Conservation (phyloP, 2,329 filamentous ascomycete genomes). For the Fusarium chuoi region DNA sequence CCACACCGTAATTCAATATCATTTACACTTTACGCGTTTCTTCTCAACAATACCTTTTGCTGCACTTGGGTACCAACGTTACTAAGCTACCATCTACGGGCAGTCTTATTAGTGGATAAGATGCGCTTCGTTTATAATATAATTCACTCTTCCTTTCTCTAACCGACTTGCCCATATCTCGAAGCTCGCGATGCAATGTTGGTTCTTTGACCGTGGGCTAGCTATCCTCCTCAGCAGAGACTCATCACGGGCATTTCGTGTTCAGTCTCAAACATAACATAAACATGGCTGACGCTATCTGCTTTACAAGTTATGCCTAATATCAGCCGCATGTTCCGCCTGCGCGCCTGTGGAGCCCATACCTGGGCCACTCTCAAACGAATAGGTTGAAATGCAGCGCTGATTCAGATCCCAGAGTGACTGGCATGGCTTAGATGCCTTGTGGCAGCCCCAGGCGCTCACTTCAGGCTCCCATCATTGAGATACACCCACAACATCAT, state of each 20-base stretch:
- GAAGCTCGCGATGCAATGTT: background rate
- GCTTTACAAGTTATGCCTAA: constrained; percentile 2
- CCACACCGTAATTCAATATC: constrained; percentile 16
- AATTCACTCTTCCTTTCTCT: constrained; percentile 10
- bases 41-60: background rate
- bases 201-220: background rate
- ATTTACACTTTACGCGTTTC: constrained; percentile 15
- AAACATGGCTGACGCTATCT: constrained; percentile 1
- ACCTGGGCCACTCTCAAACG: constrained; percentile 19
- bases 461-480: constrained; percentile 12
- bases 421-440: constrained; percentile 35
- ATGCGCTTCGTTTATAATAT: background rate
- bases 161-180: background rate
- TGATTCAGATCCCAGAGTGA: constrained; percentile 12
- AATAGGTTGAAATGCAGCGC: constrained; percentile 10
- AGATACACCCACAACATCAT: constrained; percentile 1
- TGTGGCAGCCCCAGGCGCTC: constrained; percentile 19
- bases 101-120: background rate
- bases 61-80: background rate
- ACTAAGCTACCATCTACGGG: background rate
- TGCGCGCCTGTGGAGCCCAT: constrained; percentile 31
- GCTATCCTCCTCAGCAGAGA: background rate
- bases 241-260: background rate
- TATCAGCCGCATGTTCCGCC: constrained; percentile 22
- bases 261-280: background rate